Percentiles rank a stretch among this genome's conserved stretches.
Evolutionary conservation across 192 early-diverging fungal genomes (phyloP).

Genomic region (Oehlia diaphana): DNA sequence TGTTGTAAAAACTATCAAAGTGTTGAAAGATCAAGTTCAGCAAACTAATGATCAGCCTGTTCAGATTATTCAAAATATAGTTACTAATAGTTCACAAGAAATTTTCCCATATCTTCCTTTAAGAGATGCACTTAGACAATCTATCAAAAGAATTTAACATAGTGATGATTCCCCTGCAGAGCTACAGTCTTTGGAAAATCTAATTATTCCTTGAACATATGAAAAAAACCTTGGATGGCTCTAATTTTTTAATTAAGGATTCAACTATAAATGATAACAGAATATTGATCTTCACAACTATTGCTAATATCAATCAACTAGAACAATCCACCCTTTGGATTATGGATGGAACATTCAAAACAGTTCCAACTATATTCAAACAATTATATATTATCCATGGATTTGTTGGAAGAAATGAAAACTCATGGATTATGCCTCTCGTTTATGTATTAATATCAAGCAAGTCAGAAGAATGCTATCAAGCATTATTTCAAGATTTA

Average conservation of each 20-base stretch:
- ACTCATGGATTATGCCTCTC: too few relatives aligned
- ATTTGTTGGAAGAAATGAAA: too few relatives aligned
- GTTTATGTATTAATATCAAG: too few relatives aligned
- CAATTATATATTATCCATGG: not conserved
- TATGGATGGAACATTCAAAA: not conserved
- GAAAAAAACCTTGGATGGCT: not conserved
- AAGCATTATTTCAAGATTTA: too few relatives aligned
- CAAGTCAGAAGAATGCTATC: too few relatives aligned
- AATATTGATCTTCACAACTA: not conserved
- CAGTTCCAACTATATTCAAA: not conserved
- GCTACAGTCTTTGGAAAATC: not conserved
- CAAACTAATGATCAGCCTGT: not conserved
- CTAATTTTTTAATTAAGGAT: not conserved
- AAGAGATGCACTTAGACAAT: not conserved
- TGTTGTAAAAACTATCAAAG: not conserved
- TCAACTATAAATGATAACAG: not conserved
- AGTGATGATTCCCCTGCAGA: not conserved
- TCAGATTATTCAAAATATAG: not conserved
- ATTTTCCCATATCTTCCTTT: slow-evolving; percentile 1
- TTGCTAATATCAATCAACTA: not conserved
- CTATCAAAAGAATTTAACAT: not conserved
- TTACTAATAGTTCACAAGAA: not conserved
- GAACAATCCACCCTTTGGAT: not conserved
- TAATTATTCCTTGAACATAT: slow-evolving; percentile 10
- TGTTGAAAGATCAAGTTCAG: not conserved